Evolutionary conservation across 768 basidiomycete genomes (phyloP).

Genomic region (Boletus fagicola): DNA sequence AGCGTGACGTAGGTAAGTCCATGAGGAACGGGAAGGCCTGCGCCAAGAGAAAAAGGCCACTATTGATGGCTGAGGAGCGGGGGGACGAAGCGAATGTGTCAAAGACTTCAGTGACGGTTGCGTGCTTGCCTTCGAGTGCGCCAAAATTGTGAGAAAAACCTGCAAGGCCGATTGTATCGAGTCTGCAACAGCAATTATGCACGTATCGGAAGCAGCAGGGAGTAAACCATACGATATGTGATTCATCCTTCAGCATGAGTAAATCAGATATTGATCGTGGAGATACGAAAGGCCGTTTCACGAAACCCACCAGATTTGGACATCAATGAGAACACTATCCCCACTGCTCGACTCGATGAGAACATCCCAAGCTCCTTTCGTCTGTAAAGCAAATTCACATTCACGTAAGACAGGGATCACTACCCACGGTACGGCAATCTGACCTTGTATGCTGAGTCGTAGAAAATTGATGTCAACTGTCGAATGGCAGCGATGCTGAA

Average conservation of each 20-base stretch:
- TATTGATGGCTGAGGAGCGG: background rate
- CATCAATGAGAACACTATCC: background rate
- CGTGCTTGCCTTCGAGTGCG: background rate
- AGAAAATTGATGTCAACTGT: background rate
- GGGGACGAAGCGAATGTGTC: background rate
- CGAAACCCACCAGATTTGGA: background rate
- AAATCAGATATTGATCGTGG: background rate
- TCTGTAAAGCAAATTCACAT: background rate
- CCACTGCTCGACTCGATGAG: background rate
- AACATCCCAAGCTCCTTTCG: background rate
- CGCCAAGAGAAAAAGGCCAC: background rate
- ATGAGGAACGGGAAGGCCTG: background rate
- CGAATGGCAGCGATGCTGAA: background rate
- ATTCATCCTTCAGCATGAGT: background rate
- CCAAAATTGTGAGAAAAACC: background rate
- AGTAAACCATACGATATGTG: background rate
- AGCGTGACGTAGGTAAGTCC: background rate
- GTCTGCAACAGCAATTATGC: background rate
- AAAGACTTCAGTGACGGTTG: background rate
- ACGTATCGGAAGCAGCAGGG: background rate
- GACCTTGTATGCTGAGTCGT: background rate
- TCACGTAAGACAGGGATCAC: background rate
- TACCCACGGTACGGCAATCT: background rate
- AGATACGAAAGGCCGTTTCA: no score
- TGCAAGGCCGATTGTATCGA: background rate